Percentiles rank a stretch among this genome's conserved stretches.
These are phyloP conservation scores for Pythium sukuiense DNA, from an alignment of 352 stramenopile species.

Conservation along the genomic window DNA sequence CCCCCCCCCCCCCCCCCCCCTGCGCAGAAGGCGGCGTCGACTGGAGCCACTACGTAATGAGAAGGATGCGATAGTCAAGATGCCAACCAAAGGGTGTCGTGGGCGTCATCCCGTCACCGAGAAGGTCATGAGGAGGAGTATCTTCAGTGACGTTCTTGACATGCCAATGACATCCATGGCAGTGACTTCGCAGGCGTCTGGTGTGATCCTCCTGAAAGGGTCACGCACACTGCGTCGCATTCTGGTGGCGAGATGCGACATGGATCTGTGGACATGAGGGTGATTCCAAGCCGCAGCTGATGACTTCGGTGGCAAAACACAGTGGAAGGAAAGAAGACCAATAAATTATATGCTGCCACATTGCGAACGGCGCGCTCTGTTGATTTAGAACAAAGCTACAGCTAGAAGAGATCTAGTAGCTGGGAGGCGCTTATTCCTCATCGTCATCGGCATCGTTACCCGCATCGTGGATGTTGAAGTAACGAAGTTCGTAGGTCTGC, in stretches of 20 bases:
- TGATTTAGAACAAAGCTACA: constrained; percentile 25
- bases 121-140: neutral
- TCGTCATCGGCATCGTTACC: constrained; percentile 90
- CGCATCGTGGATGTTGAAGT: constrained; percentile 97
- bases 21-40: too few relatives aligned
- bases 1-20: too few relatives aligned
- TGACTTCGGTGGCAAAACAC: neutral
- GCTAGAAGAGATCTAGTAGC: constrained; percentile 1
- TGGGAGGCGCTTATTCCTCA: constrained; percentile 73
- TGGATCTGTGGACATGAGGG: too few relatives aligned
- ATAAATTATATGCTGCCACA: constrained; percentile 20
- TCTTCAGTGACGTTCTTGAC: neutral
- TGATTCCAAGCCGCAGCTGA: too few relatives aligned
- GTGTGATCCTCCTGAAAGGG: neutral
- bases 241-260: too few relatives aligned
- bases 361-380: constrained; percentile 23
- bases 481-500: constrained; percentile 98
- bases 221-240: too few relatives aligned
- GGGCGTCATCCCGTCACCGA: neutral
- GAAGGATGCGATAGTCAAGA: too few relatives aligned
- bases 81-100: too few relatives aligned
- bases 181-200: neutral
- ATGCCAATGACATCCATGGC: neutral
- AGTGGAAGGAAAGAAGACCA: neutral
- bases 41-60: too few relatives aligned